These are phyloP conservation scores for Ilex aquifolium DNA, from an alignment of 257 asterid genomes.

Conservation along the genomic window DNA sequence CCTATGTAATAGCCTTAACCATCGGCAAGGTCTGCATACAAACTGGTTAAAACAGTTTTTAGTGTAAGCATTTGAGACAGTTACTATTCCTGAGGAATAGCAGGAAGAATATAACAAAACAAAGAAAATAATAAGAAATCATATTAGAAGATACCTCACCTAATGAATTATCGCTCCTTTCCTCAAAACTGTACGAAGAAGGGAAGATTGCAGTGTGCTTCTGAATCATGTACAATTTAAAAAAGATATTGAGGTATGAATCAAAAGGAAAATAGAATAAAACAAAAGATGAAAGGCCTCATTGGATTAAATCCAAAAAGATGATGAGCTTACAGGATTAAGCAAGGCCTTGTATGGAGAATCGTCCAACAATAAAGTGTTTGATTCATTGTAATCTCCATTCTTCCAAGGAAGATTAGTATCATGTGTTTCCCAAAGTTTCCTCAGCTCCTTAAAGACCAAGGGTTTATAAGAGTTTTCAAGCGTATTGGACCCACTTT, in stretches of 20 bases:
- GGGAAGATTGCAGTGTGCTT: slow-evolving; percentile 76
- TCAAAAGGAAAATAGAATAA: neutral
- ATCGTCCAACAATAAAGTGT: slow-evolving; percentile 82
- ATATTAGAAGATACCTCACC: slow-evolving; percentile 36
- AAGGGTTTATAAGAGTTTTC: slow-evolving; percentile 71
- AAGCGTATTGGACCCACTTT: slow-evolving; percentile 58
- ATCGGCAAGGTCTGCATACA: no score
- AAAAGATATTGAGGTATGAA: neutral
- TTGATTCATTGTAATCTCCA: slow-evolving; percentile 75
- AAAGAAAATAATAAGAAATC: neutral
- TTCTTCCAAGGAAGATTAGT: slow-evolving; percentile 61
- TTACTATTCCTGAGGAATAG: no score
- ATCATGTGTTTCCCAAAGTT: slow-evolving; percentile 61
- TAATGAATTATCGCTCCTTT: slow-evolving; percentile 48
- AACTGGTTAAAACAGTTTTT: no score
- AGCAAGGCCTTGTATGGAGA: slow-evolving; percentile 97
- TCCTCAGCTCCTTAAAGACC: slow-evolving; percentile 78
- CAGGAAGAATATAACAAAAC: no score
- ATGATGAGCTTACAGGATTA: slow-evolving; percentile 64
- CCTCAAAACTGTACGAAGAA: slow-evolving; percentile 36
- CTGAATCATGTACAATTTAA: slow-evolving; percentile 20
- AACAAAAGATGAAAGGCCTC: neutral
- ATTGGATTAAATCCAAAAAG: slow-evolving; percentile 1
- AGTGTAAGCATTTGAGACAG: no score
- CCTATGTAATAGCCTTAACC: no score